Evolutionary conservation across 2,329 filamentous ascomycete genomes (phyloP), one percentile per base, ranked within the genome.

Genomic region (Penicillium sp.): DNA sequence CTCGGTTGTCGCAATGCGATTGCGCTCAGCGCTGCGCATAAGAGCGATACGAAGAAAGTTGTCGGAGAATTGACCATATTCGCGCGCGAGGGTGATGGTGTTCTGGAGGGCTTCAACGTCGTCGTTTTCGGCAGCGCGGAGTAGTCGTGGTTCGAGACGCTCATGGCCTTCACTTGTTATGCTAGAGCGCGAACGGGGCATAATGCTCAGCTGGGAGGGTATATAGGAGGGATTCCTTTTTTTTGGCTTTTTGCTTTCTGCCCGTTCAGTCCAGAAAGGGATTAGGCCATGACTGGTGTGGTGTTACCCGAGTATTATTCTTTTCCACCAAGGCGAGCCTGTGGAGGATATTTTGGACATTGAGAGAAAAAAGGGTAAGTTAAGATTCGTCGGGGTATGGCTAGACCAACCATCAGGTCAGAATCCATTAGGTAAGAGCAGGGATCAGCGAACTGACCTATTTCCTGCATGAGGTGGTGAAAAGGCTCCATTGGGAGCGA

Each of bases 61-160:
- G 9, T 76, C 72, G 57, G 62, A 73, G 43, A 73, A 64, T 58
- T 77, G 75, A 4, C 70, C 70, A 53, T 70, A 67, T 19, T 69
- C 69, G 45, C 65, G 71, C 7, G 75, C 73, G 5, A 69, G 60
- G 6, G 68, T 57, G 45, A 77, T 62, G 5, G 74, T 66, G 11
- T 68, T 65, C 29, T 61, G 62, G 19, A 78, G 67, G 16, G 70
- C 62, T 19, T 71, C 62, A 25, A 73, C 55, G 27, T 75, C 68
- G 59, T 78, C 71, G 50, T 69, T 66, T 53, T 75, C 75, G 3
- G 69, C 75, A 8, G 76, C 75, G 54, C 73, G 71, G 7, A 78
- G 67, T n/a, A 78, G 69, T 21, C 70, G 73, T 6, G 76, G 76
- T 53, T 78, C 76, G 43, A 77, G 69, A 14, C 76, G 71, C 37